Percentiles rank a stretch among this genome's conserved stretches.
phyloP scores from a whole-genome alignment of 768 basidiomycete species.

The Rhodotorula sphaerocarpa region DNA sequence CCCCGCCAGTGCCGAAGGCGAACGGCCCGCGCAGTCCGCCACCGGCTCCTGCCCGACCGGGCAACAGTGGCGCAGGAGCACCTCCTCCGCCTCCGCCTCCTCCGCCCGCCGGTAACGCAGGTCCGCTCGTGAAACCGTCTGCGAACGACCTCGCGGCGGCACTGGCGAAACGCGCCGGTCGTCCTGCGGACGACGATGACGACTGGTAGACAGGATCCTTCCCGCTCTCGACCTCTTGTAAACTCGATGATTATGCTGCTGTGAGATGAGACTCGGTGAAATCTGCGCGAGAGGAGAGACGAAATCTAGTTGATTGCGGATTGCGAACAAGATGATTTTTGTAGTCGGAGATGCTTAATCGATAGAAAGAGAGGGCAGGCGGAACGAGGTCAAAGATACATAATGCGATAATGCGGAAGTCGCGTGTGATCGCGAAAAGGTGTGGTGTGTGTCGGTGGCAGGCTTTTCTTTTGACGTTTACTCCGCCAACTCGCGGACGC shows the following conservation, averaged over 20 bases:
- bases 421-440: too few species aligned
- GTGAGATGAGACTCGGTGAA: too few species aligned
- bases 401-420: too few species aligned
- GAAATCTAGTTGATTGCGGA: too few species aligned
- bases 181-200: conserved; percentile 14
- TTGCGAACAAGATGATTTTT: too few species aligned
- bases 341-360: too few species aligned
- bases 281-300: too few species aligned
- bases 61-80: not conserved
- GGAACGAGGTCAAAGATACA: too few species aligned
- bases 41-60: not conserved
- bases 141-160: conserved; percentile 26
- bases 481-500: conserved; percentile 1
- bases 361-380: too few species aligned
- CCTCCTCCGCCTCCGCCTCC: not conserved
- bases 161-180: conserved; percentile 21
- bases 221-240: not conserved
- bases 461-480: too few species aligned
- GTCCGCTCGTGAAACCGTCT: conserved; percentile 21
- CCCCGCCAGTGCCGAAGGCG: not conserved
- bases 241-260: too few species aligned
- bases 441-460: too few species aligned
- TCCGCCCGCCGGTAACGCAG: not conserved
- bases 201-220: conserved; percentile 27
- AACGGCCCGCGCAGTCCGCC: not conserved